A percentile compares a stretch with the other conserved stretches of the same genome.
These are phyloP conservation scores for Pseudomassariella vexata DNA, from an alignment of 2,329 filamentous ascomycete genomes.

Conservation along the genomic window DNA sequence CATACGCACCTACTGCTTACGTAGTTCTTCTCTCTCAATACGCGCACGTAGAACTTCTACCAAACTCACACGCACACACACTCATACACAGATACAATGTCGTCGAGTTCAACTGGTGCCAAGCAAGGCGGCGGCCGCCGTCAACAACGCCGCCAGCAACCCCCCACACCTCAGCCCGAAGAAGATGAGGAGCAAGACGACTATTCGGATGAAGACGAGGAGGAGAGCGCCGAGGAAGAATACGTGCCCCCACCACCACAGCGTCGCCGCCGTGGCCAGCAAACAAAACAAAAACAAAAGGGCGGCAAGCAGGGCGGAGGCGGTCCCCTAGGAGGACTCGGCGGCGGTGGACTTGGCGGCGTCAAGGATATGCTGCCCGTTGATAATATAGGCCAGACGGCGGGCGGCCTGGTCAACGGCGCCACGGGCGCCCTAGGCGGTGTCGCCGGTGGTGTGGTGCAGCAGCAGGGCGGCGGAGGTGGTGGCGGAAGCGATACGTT, in stretches of 20 bases:
- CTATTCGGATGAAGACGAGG: constrained; percentile 13
- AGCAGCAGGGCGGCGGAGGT: constrained; percentile 16
- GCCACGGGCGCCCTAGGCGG: constrained; percentile 20
- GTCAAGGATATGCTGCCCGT: constrained; percentile 20
- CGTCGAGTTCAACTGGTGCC: no score
- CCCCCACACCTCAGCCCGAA: constrained; percentile 17
- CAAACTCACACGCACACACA: background rate
- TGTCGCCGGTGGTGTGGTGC: constrained; percentile 18
- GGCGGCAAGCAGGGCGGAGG: constrained; percentile 15
- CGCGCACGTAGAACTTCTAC: background rate
- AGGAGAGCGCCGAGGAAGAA: constrained; percentile 19
- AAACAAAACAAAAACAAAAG: constrained; percentile 13
- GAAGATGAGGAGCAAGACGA: constrained; percentile 11
- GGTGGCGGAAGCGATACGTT: constrained; percentile 55
- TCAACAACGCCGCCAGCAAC: constrained; percentile 14
- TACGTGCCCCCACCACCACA: constrained; percentile 17
- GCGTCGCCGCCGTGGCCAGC: constrained; percentile 16
- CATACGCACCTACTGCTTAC: background rate
- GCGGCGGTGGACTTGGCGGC: constrained; percentile 19
- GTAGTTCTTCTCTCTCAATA: no score
- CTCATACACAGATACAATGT: constrained; percentile 2
- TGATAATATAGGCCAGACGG: constrained; percentile 22
- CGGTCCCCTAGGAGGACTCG: constrained; percentile 12
- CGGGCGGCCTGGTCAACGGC: constrained; percentile 19
- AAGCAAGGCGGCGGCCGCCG: constrained; percentile 3